Evolutionary conservation across 768 basidiomycete species (phyloP).

Genomic region (Lactarius sp.): DNA sequence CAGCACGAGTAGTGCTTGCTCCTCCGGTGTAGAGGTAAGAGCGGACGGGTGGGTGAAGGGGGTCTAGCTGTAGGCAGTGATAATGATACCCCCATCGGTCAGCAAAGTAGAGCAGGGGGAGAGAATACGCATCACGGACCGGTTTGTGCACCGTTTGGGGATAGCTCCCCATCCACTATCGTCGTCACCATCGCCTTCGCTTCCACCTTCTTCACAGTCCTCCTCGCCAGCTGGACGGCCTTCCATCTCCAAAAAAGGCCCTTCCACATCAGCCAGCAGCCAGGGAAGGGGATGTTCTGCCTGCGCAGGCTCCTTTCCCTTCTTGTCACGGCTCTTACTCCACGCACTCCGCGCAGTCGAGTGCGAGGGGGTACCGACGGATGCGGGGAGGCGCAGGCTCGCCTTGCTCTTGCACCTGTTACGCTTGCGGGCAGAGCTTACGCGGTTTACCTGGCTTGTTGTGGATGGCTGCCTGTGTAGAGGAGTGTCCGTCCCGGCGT

Average conservation of each 20-base stretch:
- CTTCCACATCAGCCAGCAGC: background rate
- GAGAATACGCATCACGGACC: too few relatives aligned
- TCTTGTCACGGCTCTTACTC: conserved; percentile 12
- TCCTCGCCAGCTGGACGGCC: conserved; percentile 8
- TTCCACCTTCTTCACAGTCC: too few relatives aligned
- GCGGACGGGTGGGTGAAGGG: background rate
- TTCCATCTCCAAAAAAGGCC: conserved; percentile 24
- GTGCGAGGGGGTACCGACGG: background rate
- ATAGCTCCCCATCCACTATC: too few relatives aligned
- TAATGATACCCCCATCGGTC: background rate
- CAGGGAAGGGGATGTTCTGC: background rate
- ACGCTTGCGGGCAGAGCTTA: conserved; percentile 61
- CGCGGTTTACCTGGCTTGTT: conserved; percentile 37
- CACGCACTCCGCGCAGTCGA: background rate
- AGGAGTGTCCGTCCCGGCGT: background rate
- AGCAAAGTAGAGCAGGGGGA: too few relatives aligned
- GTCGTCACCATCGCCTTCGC: too few relatives aligned
- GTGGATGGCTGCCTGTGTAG: background rate
- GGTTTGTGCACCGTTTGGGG: too few relatives aligned
- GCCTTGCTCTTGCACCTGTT: conserved; percentile 60
- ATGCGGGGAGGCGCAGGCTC: conserved; percentile 52
- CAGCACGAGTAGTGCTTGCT: background rate
- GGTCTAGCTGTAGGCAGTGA: background rate
- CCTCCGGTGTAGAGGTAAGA: background rate
- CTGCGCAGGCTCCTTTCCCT: conserved; percentile 15